These are phyloP conservation scores for Tricholomella constricta DNA, from an alignment of 768 basidiomycete species.

Conservation along the genomic window DNA sequence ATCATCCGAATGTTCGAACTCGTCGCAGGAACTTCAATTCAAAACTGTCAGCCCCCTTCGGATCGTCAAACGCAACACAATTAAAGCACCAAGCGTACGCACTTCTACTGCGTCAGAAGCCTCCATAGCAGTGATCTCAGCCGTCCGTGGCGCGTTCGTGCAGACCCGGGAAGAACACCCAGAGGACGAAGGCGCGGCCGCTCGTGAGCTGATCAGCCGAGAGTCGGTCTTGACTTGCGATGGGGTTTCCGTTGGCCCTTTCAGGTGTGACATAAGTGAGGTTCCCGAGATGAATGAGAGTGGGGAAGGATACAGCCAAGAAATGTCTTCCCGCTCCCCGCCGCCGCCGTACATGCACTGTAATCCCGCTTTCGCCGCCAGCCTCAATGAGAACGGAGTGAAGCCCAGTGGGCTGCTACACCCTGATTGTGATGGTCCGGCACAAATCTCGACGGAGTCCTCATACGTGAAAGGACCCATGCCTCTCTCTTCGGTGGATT, in stretches of 20 bases:
- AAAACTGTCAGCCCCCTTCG: conserved; percentile 15
- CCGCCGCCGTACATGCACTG: conserved; percentile 17
- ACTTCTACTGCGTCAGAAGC: conserved; percentile 8
- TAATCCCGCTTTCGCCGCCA: background rate
- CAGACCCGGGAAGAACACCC: conserved; percentile 4
- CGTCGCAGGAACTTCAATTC: conserved; percentile 1
- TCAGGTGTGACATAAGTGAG: background rate
- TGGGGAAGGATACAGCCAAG: conserved; percentile 14
- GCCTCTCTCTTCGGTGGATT: conserved; percentile 10
- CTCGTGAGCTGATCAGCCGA: conserved; percentile 19
- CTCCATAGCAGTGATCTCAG: conserved; percentile 15
- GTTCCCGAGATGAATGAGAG: conserved; percentile 8
- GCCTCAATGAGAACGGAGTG: background rate
- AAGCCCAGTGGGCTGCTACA: background rate
- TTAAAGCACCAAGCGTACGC: background rate
- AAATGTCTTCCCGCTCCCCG: conserved; percentile 9
- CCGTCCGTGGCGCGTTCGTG: conserved; percentile 17
- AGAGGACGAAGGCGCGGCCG: conserved; percentile 7
- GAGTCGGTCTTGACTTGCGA: conserved; percentile 21
- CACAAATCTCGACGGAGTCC: conserved; percentile 8
- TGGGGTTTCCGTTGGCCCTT: background rate
- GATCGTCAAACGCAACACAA: conserved; percentile 17
- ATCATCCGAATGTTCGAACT: conserved; percentile 4
- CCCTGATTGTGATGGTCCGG: conserved; percentile 1
- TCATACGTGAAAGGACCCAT: conserved; percentile 8